Conservation (phyloP, 192 early-diverging fungal species). For the Linderina pennispora region DNA sequence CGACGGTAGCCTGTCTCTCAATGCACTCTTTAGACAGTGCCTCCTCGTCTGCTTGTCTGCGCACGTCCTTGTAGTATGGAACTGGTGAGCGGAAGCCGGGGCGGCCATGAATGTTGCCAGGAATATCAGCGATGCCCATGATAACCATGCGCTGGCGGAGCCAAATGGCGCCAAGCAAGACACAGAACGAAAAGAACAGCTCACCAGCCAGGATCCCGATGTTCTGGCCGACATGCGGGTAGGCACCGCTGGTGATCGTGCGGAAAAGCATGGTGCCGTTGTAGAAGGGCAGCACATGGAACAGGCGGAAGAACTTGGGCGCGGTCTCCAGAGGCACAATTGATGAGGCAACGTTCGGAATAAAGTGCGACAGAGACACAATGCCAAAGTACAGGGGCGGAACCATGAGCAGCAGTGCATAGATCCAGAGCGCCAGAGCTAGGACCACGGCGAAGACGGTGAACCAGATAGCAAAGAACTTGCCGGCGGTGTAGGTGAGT, state of each 20-base stretch:
- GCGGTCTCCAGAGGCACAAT: constrained; percentile 46
- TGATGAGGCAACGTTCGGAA: constrained; percentile 9
- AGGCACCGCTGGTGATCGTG: constrained; percentile 43
- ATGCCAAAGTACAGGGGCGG: background rate
- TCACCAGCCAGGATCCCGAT: constrained; percentile 44
- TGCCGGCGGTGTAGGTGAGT: background rate
- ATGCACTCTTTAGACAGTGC: no score
- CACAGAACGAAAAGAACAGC: constrained; percentile 24
- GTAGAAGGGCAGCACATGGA: constrained; percentile 48
- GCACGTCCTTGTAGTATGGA: constrained; percentile 33
- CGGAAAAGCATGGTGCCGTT: constrained; percentile 42
- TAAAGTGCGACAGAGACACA: background rate
- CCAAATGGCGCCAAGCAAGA: constrained; percentile 38
- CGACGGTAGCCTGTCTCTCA: no score
- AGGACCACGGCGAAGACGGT: background rate
- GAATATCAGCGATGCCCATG: constrained; percentile 25
- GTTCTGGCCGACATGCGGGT: constrained; percentile 36
- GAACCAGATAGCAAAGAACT: background rate
- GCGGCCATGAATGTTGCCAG: constrained; percentile 25
- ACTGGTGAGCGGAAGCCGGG: constrained; percentile 22
- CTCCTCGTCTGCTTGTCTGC: no score
- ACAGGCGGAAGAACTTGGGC: constrained; percentile 45
- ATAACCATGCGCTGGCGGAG: constrained; percentile 18
- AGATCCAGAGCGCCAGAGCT: background rate
- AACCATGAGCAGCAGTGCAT: background rate